A percentile compares a stretch with the other conserved stretches of the same genome.
Conservation (phyloP, 352 stramenopile genomes). For the Phytophthora pistaciae region DNA sequence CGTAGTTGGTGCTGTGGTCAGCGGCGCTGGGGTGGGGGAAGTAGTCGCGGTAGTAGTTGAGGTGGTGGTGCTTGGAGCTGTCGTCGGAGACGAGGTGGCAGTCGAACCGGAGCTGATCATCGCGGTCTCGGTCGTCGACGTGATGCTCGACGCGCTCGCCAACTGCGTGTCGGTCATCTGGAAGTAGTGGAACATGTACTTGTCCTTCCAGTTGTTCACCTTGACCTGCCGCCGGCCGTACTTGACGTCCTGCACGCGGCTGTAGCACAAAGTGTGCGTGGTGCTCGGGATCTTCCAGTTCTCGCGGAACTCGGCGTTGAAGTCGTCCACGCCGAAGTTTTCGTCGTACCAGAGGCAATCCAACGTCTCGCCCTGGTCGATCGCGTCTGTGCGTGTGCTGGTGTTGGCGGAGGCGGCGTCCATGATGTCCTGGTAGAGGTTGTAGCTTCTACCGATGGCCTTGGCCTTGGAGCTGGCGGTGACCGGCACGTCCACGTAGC, state of each 20-base stretch:
- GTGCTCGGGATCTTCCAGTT: slow-evolving; percentile 42
- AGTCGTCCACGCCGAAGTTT: slow-evolving; percentile 55
- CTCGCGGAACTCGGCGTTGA: slow-evolving; percentile 40
- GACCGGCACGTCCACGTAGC: slow-evolving; percentile 22
- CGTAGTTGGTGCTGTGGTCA: not conserved
- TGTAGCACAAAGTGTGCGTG: slow-evolving; percentile 48
- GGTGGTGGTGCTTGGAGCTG: not conserved
- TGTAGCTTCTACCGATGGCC: slow-evolving; percentile 48
- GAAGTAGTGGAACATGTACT: slow-evolving; percentile 37
- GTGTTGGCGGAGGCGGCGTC: slow-evolving; percentile 13
- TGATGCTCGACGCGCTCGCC: slow-evolving; percentile 32
- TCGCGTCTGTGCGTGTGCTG: slow-evolving; percentile 27
- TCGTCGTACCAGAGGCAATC: slow-evolving; percentile 66
- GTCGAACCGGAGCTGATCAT: slow-evolving; percentile 16
- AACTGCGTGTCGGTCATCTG: slow-evolving; percentile 33
- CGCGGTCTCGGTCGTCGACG: slow-evolving; percentile 17
- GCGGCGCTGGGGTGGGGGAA: too few species aligned
- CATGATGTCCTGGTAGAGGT: slow-evolving; percentile 48
- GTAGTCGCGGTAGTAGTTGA: not conserved
- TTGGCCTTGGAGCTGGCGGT: slow-evolving; percentile 29
- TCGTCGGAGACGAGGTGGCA: not conserved
- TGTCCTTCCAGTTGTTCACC: slow-evolving; percentile 24
- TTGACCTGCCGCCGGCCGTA: slow-evolving; percentile 21
- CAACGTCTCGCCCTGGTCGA: slow-evolving; percentile 60
- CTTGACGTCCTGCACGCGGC: slow-evolving; percentile 36